Evolutionary conservation across 78 protist species (phyloP).

Genomic region (Andalucia godoyi): DNA sequence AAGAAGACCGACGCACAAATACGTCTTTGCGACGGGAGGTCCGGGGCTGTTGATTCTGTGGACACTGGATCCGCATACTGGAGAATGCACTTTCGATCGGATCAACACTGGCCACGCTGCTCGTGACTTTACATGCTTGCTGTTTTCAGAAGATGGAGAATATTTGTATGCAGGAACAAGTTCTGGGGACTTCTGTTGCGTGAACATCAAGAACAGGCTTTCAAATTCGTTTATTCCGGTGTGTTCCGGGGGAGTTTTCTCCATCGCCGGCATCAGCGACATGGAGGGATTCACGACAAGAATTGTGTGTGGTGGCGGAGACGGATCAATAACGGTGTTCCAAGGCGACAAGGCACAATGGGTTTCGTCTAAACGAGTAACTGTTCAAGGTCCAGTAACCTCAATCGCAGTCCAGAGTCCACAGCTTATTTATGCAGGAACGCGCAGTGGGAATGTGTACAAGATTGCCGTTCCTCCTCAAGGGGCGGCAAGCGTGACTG

Average conservation of each 20-base stretch:
- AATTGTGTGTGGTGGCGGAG: neutral
- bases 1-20: too few relatives aligned
- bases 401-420: too few relatives aligned
- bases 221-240: neutral
- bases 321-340: neutral
- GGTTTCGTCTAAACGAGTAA: neutral
- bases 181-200: neutral
- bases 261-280: neutral
- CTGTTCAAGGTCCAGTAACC: neutral
- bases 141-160: neutral
- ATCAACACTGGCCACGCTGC: too few relatives aligned
- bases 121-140: neutral
- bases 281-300: neutral
- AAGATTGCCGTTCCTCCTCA: neutral
- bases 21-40: too few relatives aligned
- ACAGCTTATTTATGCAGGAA: too few relatives aligned
- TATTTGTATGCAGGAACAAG: constrained; percentile 3
- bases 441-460: too few relatives aligned
- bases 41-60: too few relatives aligned
- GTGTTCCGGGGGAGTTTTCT: neutral
- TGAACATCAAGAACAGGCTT: neutral
- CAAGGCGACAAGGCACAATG: neutral
- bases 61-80: too few relatives aligned
- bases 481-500: neutral
- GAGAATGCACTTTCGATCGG: too few relatives aligned